Conservation (phyloP, 2,329 filamentous ascomycete species). For the Macrophomina tecta region DNA sequence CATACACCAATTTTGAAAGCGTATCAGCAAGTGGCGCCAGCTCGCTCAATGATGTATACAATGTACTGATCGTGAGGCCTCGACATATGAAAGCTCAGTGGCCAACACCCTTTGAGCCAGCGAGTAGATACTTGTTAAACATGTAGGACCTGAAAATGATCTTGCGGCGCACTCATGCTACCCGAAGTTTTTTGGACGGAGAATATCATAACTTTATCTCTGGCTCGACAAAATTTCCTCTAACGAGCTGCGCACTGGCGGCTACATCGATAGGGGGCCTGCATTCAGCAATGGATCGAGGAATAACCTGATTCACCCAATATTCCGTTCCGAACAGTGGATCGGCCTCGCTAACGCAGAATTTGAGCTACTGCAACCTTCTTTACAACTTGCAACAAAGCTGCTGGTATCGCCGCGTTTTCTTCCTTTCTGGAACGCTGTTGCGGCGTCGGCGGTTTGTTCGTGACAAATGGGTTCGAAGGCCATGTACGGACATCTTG, state of each 20-base stretch:
- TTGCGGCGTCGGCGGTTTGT: background rate
- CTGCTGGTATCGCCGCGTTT: background rate
- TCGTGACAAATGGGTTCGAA: background rate
- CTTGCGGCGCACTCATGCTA: too few species aligned
- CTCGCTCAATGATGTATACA: background rate
- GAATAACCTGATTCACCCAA: background rate
- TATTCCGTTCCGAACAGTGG: slow-evolving; percentile 1
- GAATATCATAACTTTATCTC: background rate
- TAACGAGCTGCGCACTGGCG: slow-evolving; percentile 16
- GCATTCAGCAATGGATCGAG: background rate
- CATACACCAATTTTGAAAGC: background rate
- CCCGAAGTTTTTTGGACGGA: background rate
- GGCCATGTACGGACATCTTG: background rate
- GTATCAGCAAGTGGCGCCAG: background rate
- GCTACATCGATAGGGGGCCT: slow-evolving; percentile 10
- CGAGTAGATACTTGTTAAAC: background rate
- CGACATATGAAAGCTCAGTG: background rate
- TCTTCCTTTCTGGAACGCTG: slow-evolving; percentile 19
- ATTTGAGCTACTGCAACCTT: background rate
- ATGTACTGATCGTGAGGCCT: background rate
- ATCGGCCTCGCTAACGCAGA: background rate
- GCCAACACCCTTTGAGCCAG: background rate
- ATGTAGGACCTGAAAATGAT: too few species aligned
- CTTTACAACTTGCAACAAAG: slow-evolving; percentile 18
- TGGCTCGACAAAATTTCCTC: slow-evolving; percentile 23